A percentile compares a stretch with the other conserved stretches of the same genome.
Conservation (phyloP, 495 filamentous ascomycete genomes). For the Annulohypoxylon stygium region DNA sequence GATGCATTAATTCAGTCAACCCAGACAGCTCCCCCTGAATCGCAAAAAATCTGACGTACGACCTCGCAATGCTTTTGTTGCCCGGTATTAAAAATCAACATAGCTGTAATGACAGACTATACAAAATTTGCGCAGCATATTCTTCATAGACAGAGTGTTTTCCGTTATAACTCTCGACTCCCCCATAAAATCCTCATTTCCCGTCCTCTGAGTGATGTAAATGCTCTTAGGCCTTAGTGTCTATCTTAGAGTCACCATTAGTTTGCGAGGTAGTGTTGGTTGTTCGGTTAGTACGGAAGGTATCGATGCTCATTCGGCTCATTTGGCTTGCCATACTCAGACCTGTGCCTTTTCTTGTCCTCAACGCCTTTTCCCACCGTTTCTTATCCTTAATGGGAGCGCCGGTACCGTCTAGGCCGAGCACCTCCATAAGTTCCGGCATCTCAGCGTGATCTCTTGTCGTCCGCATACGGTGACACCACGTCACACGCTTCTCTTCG, state of each 20-base stretch:
- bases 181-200: neutral
- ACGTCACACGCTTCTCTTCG: slow-evolving; percentile 72
- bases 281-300: slow-evolving; percentile 13
- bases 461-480: slow-evolving; percentile 87
- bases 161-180: neutral
- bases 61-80: slow-evolving; percentile 2
- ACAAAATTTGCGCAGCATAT: neutral
- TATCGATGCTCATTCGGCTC: slow-evolving; percentile 51
- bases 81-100: neutral
- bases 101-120: slow-evolving; percentile 7
- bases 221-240: slow-evolving; percentile 16
- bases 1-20: neutral
- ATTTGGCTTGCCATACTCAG: slow-evolving; percentile 60
- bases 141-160: neutral
- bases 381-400: slow-evolving; percentile 55
- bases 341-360: slow-evolving; percentile 61
- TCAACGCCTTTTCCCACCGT: slow-evolving; percentile 57
- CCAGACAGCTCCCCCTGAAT: neutral
- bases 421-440: slow-evolving; percentile 68
- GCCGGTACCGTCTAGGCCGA: slow-evolving; percentile 68
- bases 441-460: slow-evolving; percentile 85
- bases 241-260: slow-evolving; percentile 21
- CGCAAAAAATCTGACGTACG: neutral
- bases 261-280: slow-evolving; percentile 19
- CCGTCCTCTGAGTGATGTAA: neutral